Percentiles rank a stretch among this genome's conserved stretches.
Conservation (phyloP, 257 asterid genomes). For the Solanum piurae region DNA sequence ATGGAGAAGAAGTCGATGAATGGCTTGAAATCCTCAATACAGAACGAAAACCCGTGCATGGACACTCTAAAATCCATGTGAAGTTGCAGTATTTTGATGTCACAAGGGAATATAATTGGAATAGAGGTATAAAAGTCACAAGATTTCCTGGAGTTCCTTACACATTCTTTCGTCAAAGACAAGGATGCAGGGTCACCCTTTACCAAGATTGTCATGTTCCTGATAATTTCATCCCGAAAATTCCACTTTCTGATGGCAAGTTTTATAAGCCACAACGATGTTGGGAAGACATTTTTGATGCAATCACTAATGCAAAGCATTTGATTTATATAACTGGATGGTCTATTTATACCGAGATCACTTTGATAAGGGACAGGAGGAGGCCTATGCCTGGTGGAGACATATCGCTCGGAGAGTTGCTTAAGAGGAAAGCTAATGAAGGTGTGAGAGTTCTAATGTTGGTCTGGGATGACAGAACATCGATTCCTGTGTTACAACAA, state of each 20-base stretch:
- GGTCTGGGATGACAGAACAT: neutral
- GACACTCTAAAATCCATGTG: slow-evolving; percentile 24
- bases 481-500: neutral
- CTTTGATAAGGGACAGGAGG: slow-evolving; percentile 4
- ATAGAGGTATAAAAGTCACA: slow-evolving; percentile 12
- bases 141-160: slow-evolving; percentile 22
- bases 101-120: slow-evolving; percentile 16
- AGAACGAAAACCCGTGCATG: slow-evolving; percentile 15
- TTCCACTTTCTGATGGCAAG: neutral
- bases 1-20: slow-evolving; percentile 13
- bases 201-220: slow-evolving; percentile 7
- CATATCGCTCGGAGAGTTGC: neutral
- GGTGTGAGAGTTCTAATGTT: slow-evolving; percentile 12
- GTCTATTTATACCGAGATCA: slow-evolving; percentile 3
- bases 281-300: neutral
- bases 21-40: slow-evolving; percentile 24
- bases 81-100: slow-evolving; percentile 16
- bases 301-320: slow-evolving; percentile 2
- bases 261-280: slow-evolving; percentile 7
- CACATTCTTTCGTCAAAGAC: slow-evolving; percentile 4
- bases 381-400: slow-evolving; percentile 10
- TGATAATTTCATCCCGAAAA: neutral
- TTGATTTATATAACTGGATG: slow-evolving; percentile 5
- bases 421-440: slow-evolving; percentile 5
- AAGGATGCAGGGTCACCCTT: neutral